These are phyloP conservation scores for Ophiostoma sp. DNA, from an alignment of 2,329 filamentous ascomycete species.

Conservation along the genomic window DNA sequence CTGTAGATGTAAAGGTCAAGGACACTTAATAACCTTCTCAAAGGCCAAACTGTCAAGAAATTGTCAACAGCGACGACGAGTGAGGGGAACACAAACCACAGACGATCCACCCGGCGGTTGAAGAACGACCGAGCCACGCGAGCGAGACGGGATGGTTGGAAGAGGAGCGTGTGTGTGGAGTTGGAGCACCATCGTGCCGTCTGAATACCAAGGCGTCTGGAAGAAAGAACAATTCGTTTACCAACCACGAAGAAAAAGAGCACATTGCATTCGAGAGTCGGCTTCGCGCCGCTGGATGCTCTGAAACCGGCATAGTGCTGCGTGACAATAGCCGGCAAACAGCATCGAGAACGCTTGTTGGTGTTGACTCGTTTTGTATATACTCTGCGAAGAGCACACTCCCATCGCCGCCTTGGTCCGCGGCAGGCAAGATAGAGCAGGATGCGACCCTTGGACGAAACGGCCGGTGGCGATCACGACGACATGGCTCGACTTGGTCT, in stretches of 20 bases:
- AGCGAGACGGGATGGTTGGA: conserved; percentile 19
- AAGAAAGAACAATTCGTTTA: not conserved
- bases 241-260: too few species aligned
- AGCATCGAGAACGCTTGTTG: not conserved
- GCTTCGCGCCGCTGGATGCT: not conserved
- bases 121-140: conserved; percentile 24
- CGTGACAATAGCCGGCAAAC: not conserved
- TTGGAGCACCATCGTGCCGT: not conserved
- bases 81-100: conserved; percentile 2
- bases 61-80: not conserved
- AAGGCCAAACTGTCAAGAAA: not conserved
- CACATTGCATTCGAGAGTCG: too few species aligned
- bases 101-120: conserved; percentile 19
- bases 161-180: conserved; percentile 16
- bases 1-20: not conserved
- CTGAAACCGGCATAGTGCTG: conserved; percentile 1
- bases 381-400: not conserved
- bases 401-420: not conserved
- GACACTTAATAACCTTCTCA: not conserved
- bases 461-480: conserved; percentile 1
- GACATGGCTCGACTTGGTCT: not conserved
- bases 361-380: not conserved
- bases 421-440: not conserved
- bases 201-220: not conserved
- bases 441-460: not conserved